These are phyloP conservation scores for Rutstroemia sp. DNA, from an alignment of 2,329 filamentous ascomycete genomes.

Conservation along the genomic window DNA sequence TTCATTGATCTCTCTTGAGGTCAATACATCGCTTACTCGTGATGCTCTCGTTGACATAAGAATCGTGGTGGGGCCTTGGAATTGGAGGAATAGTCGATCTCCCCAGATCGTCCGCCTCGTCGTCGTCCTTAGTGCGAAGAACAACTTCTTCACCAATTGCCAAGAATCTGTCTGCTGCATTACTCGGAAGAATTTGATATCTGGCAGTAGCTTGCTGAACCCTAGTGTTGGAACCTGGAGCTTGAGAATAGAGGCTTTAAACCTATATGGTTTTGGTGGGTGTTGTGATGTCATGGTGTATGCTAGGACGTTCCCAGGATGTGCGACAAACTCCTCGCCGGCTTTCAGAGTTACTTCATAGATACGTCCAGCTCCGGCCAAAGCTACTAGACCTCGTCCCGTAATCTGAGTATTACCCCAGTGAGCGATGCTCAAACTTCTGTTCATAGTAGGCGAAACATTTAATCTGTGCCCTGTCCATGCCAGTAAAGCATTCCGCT, in stretches of 20 bases:
- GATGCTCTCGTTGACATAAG: slow-evolving; percentile 83
- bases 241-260: slow-evolving; percentile 67
- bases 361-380: slow-evolving; percentile 81
- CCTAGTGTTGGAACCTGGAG: slow-evolving; percentile 70
- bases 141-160: slow-evolving; percentile 56
- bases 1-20: slow-evolving; percentile 75
- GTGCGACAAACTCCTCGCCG: slow-evolving; percentile 84
- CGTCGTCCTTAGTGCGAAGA: slow-evolving; percentile 68
- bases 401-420: slow-evolving; percentile 90
- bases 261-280: slow-evolving; percentile 75
- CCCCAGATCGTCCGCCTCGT: slow-evolving; percentile 83
- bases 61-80: slow-evolving; percentile 78
- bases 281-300: slow-evolving; percentile 66
- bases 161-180: slow-evolving; percentile 68
- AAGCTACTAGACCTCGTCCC: slow-evolving; percentile 76
- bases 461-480: slow-evolving; percentile 89
- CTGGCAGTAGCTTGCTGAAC: slow-evolving; percentile 56
- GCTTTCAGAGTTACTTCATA: slow-evolving; percentile 76
- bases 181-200: slow-evolving; percentile 63
- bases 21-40: slow-evolving; percentile 70
- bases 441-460: slow-evolving; percentile 68
- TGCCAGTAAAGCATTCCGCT: slow-evolving; percentile 81
- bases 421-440: slow-evolving; percentile 68
- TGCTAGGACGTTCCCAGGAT: slow-evolving; percentile 86
- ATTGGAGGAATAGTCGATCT: slow-evolving; percentile 84